Base-by-base conservation (phyloP, 2,329 filamentous ascomycete species). In the Xylaria sp. region DNA sequence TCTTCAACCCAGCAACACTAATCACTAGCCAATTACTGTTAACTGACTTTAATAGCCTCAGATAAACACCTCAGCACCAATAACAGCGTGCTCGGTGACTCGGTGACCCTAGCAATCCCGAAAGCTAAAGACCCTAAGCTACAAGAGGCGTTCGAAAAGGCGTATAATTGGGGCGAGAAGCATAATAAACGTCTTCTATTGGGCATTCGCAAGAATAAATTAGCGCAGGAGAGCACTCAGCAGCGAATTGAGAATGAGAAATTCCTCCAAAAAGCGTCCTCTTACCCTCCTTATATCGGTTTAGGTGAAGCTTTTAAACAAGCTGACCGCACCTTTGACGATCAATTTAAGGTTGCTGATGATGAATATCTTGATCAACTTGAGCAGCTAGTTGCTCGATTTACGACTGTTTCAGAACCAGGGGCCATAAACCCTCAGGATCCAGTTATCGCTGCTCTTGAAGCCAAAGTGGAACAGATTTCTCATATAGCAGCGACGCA, bases 111-210 rank as follows among this genome's bases (percentile, higher is more conserved):
- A 29, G 50, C 10, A 32, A 60, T 70, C 13, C 73, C 74, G 5
- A 75, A 72, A 48, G 68, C 72, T 23, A 74, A 72, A 50, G 71
- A 78, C 53, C 70, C 73, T 18, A 67, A 69, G n/a, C 51, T 75
- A 4, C 75, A 78, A 68, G 69, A 68, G 29, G 35, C 66, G 5
- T 72, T 77, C 37, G 71, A 75, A 12, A 62, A 40, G 23, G 60
- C 55, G n/a, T 72, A 68, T 25, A 72, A 44, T 4, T 69, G 53
- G 62, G 61, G 47, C 13, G 66, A 72, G 37, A 69, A 63, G 25
- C 18, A 5, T 3, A 58, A 63, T 21, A 44, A 68, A 47, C 71
- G 66, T 42, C 23, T 66, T 44, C n/a, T 69, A 6, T 44, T 71
- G 5, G 27, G 27, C 12, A 65, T 66, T 2, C 66, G 44, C 23